Evolutionary conservation across 352 stramenopile species (phyloP), one percentile per base, ranked within the genome.

Genomic region (Globisporangium parvum): DNA sequence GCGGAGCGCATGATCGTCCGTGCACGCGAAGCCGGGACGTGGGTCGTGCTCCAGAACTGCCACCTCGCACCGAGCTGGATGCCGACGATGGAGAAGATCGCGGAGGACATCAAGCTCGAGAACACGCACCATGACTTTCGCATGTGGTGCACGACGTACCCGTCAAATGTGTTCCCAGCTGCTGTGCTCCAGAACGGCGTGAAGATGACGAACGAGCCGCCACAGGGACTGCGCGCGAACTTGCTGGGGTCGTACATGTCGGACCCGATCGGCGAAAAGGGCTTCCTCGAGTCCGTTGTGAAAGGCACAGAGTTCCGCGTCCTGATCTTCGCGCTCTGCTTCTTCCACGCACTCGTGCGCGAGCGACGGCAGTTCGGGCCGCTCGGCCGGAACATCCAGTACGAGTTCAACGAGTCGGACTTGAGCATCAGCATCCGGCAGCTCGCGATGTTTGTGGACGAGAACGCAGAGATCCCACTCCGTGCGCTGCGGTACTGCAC

Each of bases 151-250:
- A 98, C 93, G 15, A 98, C 91, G 33, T 98, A 98, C 57, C 93
- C 93, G 23, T 96, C 85, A 17, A 77, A 95, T 49, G 87, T 97
- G 14, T 98, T 98, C 60, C 93, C 93, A 0, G 85, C 95, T 1
- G 87, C 91, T 0, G 85, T 98, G 40, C 75, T 98, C 23, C 93
- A 98, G 68, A 98, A 98, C 67, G 91, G 91, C 28, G 88, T 98
- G n/a, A 98, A 98, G 65, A 98, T 98, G 91, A 98, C 93, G 8
- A 95, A 96, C 44, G 93, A 98, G 59, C 89, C 93, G 6, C 93
- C 93, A 1, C 91, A 96, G 57, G 93, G 93, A 5, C 63, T 98
- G 11, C 74, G 91, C 18, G 87, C 89, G 11, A 98, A 98, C 59
- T 56, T 98, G 1, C 63, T 96, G 33, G 84, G 89, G 3, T 96